A percentile compares a stretch with the other conserved stretches of the same genome.
Evolutionary conservation across 78 protist species (phyloP).

Genomic region (Dictyostelium discoideum): DNA sequence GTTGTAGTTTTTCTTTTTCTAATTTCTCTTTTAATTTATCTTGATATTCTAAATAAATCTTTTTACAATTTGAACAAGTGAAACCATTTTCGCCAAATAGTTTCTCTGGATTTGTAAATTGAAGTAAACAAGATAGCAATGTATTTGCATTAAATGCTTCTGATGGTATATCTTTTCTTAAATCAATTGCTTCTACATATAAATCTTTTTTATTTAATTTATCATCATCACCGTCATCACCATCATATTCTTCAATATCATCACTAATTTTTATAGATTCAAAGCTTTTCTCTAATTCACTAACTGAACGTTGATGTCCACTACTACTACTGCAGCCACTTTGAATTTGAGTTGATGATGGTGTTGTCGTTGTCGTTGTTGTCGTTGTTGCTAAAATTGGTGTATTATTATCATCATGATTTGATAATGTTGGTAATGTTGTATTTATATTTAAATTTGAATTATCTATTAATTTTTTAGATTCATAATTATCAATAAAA

Average conservation of each 20-base stretch:
- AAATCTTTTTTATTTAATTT: slow-evolving; percentile 16
- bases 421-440: too few relatives aligned
- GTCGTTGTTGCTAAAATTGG: neutral
- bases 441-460: neutral
- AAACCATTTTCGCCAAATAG: slow-evolving; percentile 74
- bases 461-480: neutral
- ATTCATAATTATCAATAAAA: slow-evolving; percentile 49
- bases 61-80: slow-evolving; percentile 57
- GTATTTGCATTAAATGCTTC: slow-evolving; percentile 36
- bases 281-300: slow-evolving; percentile 25
- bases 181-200: slow-evolving; percentile 50
- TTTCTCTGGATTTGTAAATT: slow-evolving; percentile 77
- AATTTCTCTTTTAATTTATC: neutral
- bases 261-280: slow-evolving; percentile 13
- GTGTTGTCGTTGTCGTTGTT: neutral
- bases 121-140: slow-evolving; percentile 41
- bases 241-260: neutral
- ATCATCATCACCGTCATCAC: neutral
- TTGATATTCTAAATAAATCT: neutral
- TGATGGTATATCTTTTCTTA: slow-evolving; percentile 53
- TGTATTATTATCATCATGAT: neutral
- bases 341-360: neutral
- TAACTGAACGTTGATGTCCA: neutral
- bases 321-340: neutral
- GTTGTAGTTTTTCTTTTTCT: neutral